Conservation (phyloP, 2,329 filamentous ascomycete species). For the Triangularia setosa region DNA sequence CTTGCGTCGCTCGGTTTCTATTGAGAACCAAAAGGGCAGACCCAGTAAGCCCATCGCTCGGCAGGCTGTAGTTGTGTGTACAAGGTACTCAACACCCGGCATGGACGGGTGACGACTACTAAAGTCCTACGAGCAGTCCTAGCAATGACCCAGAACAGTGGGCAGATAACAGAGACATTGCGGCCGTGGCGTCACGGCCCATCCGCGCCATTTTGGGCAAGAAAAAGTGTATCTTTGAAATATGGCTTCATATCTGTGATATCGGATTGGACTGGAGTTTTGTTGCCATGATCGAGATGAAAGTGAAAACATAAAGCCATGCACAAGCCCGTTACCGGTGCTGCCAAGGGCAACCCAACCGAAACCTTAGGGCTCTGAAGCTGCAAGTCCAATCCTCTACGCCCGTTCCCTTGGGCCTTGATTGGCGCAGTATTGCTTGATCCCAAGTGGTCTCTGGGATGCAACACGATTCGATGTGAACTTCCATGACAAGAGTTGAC, state of each 20-base stretch:
- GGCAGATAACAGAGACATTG: neutral
- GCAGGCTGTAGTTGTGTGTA: neutral
- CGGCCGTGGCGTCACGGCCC: neutral
- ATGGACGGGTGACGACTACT: neutral
- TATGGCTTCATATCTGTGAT: neutral
- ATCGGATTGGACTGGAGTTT: neutral
- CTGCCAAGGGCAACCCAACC: neutral
- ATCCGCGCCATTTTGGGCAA: neutral
- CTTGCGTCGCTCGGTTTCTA: neutral
- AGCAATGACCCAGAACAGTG: neutral
- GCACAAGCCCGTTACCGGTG: neutral
- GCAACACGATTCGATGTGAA: conserved; percentile 1
- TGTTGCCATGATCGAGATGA: neutral
- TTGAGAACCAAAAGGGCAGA: neutral
- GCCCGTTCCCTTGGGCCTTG: neutral
- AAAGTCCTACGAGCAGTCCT: conserved; percentile 16
- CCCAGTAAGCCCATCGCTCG: neutral
- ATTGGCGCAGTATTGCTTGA: neutral
- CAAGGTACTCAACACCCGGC: neutral
- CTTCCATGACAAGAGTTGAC: neutral
- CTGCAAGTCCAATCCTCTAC: neutral
- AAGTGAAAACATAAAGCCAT: neutral
- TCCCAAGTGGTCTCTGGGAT: conserved; percentile 1
- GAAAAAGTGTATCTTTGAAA: neutral
- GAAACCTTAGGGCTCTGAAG: neutral